A percentile compares a stretch with the other conserved stretches of the same genome.
Conservation (phyloP, 2,329 filamentous ascomycete species). For the Pestalotiopsis sp. region DNA sequence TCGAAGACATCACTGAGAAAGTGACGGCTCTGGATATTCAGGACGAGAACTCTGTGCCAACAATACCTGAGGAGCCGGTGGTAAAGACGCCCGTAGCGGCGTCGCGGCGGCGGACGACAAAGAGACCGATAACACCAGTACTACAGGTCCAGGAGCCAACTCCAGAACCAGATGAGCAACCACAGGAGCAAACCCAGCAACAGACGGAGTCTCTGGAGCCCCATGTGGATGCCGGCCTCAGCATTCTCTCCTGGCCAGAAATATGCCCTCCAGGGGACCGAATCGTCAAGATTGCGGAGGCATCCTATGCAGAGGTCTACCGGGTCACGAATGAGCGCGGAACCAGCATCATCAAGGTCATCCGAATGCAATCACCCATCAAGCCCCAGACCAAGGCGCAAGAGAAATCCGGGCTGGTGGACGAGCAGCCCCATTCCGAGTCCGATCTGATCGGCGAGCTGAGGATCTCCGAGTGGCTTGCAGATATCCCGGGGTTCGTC, state of each 20-base stretch:
- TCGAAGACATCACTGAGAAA: conserved; percentile 36
- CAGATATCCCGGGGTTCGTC: conserved; percentile 66
- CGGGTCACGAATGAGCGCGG: conserved; percentile 60
- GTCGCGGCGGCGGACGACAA: not conserved
- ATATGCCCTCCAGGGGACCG: conserved; percentile 54
- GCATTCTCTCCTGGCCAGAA: conserved; percentile 57
- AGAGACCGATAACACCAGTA: conserved; percentile 14
- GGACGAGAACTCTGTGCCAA: conserved; percentile 22
- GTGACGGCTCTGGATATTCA: conserved; percentile 26
- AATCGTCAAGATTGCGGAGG: conserved; percentile 67
- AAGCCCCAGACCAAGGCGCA: conserved; percentile 60
- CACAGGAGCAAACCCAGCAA: conserved; percentile 9
- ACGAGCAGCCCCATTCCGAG: conserved; percentile 59
- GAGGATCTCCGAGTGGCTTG: conserved; percentile 64
- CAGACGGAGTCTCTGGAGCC: conserved; percentile 7
- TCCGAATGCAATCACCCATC: conserved; percentile 60
- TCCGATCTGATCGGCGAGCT: conserved; percentile 60
- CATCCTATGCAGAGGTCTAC: conserved; percentile 68
- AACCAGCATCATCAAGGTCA: conserved; percentile 67
- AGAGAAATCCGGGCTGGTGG: conserved; percentile 53
- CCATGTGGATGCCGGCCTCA: conserved; percentile 31
- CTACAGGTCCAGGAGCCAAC: conserved; percentile 13
- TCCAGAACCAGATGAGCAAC: conserved; percentile 11
- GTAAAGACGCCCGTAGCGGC: not conserved
- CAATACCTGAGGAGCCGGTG: not conserved